Evolutionary conservation across 257 asterid genomes (phyloP), one percentile per base, ranked within the genome.

Genomic region (Ilex asprella): DNA sequence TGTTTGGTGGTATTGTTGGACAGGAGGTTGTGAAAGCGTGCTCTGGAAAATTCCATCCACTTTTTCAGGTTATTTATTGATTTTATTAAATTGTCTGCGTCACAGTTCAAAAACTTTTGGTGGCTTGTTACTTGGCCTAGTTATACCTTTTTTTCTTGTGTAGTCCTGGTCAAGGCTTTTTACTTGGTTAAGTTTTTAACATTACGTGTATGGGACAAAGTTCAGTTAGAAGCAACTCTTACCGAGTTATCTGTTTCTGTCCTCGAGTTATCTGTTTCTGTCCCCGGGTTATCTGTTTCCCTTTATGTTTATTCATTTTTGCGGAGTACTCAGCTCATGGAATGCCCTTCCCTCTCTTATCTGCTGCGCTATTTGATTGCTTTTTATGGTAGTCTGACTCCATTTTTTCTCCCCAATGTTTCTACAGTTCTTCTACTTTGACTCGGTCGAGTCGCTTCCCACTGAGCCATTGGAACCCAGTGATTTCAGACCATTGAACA

Each of bases 21-120:
- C 97, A 91, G 85, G 97, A 91, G 78, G 89, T 91, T 75, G 60
- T 91, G 80, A 91, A 91, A 84, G 97, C 97, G 46, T 91, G 97
- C 86, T 85, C 97, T 62, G 96, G 96, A 68, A 91, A 91, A 78
- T 91, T 91, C 67, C 96, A 91, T 75, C 96, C 97, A 5, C 91
- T 91, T 43, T 82, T 80, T 63, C 97, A 91, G 96, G 97, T 91
- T 46, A 70, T 61, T 62, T 14, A 14, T 47, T 2, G 64, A 10
- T 29, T 67, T 55, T 64, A 58, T 60, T 7, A 55, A 39, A 41
- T 60, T 41, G 43, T 16, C 29, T 6, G 13, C 49, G 59, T 61
- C 31, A n/a, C 56, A 30, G 14, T n/a, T 29, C 46, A 16, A 1
- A 41, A 21, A 32, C 8, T 54, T 12, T 16, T 12, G 39, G 52